Conservation (phyloP, 1,284 basidiomycete genomes). For the Pascua guehoae region DNA sequence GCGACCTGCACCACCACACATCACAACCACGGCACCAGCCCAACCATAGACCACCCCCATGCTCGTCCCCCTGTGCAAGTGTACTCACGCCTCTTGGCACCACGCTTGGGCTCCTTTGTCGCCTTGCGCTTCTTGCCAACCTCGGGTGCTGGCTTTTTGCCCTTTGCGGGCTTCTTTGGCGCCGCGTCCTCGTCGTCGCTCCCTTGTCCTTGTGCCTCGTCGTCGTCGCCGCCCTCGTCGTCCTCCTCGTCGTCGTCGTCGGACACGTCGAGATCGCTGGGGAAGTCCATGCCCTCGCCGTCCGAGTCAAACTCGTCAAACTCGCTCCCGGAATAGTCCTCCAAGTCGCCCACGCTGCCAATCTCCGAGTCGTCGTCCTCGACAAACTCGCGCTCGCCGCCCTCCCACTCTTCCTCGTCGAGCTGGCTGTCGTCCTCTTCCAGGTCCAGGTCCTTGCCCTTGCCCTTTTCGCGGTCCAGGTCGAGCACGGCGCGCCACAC, state of each 20-base stretch:
- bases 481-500: slow-evolving; percentile 92
- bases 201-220: background rate
- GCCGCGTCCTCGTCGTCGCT: slow-evolving; percentile 22
- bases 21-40: too few species aligned
- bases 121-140: slow-evolving; percentile 45
- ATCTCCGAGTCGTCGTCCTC: slow-evolving; percentile 64
- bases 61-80: background rate
- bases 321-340: slow-evolving; percentile 56
- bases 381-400: slow-evolving; percentile 68
- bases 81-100: slow-evolving; percentile 49
- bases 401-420: slow-evolving; percentile 57
- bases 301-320: slow-evolving; percentile 48
- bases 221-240: slow-evolving; percentile 38
- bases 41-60: background rate
- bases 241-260: slow-evolving; percentile 50
- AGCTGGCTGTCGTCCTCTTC: slow-evolving; percentile 57
- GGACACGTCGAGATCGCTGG: slow-evolving; percentile 44
- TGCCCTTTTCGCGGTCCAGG: slow-evolving; percentile 59
- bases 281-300: slow-evolving; percentile 38
- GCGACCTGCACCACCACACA: too few species aligned
- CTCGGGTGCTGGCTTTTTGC: slow-evolving; percentile 19
- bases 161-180: slow-evolving; percentile 10
- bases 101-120: slow-evolving; percentile 57
- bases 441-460: slow-evolving; percentile 54
- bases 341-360: slow-evolving; percentile 52